Base-by-base conservation (phyloP, 345 rosid genomes). In the Mangifera indica region DNA sequence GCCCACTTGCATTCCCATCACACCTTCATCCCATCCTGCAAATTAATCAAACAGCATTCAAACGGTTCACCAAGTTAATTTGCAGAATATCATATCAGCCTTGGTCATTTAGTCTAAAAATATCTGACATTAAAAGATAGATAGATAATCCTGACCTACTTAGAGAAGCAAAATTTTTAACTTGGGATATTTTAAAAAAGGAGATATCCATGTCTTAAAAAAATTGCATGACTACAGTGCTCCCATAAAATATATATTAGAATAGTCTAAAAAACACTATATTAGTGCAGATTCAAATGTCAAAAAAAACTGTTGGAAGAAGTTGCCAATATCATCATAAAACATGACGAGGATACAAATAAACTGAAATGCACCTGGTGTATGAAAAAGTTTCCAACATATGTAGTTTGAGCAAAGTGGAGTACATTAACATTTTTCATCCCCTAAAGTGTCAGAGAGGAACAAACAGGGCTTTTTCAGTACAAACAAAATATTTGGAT, bases 21-120 rank as follows among this genome's bases (percentile, higher is more conserved):
- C 98, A 64, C 98, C 98, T 88, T 92, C 98, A 87, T 94, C 98
- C 97, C 97, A 92, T 79, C 98, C 98, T 94, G 77, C 74, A 86
- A 24, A 53, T 46, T 15, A 12, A 51, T 72, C 10, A 45, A 64
- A 64, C 58, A 76, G 3, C n/a, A 44, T 21, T 7, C 37, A 44
- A 58, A 57, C 37, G 70, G 53, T 56, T 55, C 46, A 62, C 61
- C 68, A 18, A 29, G 21, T 54, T 51, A 45, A n/a, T 49, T 24
- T 8, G 11, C 46, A 60, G n/a, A 46, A 14, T 2, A 62, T 42
- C 29, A 25, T 25, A 15, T 20, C 3, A 12, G 32, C 51, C 51
- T 3, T 0, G 34, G 2, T 21, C 21, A 54, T 8, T 3, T 44
- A 22, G 32, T 21, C 52, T 53, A 49, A 58, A 58, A 52, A 10